Evolutionary conservation across 2,329 filamentous ascomycete species (phyloP), one percentile per base, ranked within the genome.

Genomic region (Monosporascus ibericus): DNA sequence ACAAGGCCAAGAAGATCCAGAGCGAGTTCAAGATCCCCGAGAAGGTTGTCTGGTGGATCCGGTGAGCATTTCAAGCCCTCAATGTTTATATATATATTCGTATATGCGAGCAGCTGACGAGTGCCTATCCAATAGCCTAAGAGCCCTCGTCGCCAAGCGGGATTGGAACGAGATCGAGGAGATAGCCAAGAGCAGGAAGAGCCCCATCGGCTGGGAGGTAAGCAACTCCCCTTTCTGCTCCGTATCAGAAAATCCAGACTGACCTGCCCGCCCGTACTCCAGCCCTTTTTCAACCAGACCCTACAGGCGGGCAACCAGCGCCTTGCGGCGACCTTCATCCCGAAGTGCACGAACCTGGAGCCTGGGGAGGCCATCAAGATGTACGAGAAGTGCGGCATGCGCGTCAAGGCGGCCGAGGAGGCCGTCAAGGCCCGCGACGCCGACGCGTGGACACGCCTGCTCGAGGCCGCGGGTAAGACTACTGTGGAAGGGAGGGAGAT

Each of bases 161-260:
- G 89, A 96, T 65, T 99, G 92, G 91, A 85, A 82, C 49, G 92
- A 96, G 68, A 80, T 99, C 53, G 92, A 97, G 68, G 92, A 96
- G 61, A 81, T 90, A 60, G 81, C 83, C 37, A 88, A 86, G 65
- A 80, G 78, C 64, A 82, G 88, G 65, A 95, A 92, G 70, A 94
- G 88, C 53, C 90, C 92, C 0, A 97, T 99, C 66, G 92, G 92
- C 11, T 99, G 94, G 94, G 90, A 95, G 81, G 88, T 90, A 71
- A 76, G 84, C 73, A 7, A 3, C 39, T 20, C 24, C 25, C 20
- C 38, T 17, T 11, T 27, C 8, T 18, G 11, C 51, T 34, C n/a
- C 9, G 30, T 14, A 34, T 14, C 30, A 14, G 30, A 27, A 5
- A 20, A 42, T 30, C n/a, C 37, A 7, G 14, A 48, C 17, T 40